Evolutionary conservation across 2,329 filamentous ascomycete species (phyloP).

Genomic region (Neonectria neomacrospora): DNA sequence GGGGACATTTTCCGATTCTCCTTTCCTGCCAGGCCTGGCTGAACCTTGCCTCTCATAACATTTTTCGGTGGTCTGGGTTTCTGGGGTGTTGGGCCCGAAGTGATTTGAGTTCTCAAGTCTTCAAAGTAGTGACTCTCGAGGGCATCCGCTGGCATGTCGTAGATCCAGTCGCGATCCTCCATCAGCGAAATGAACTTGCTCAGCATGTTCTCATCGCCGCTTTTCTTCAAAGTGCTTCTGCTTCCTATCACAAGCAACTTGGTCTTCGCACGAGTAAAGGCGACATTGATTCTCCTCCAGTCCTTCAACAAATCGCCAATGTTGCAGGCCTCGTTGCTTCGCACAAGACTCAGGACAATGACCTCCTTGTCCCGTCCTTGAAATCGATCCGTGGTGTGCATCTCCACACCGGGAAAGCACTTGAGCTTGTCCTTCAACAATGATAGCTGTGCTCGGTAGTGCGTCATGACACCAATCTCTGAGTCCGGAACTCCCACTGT

Average conservation of each 20-base stretch:
- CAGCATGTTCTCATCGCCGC: conserved; percentile 80
- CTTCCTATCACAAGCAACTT: conserved; percentile 92
- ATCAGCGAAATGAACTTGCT: conserved; percentile 81
- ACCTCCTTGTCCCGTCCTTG: conserved; percentile 97
- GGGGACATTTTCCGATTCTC: conserved; percentile 62
- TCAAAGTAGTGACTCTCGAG: conserved; percentile 76
- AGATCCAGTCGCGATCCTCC: conserved; percentile 81
- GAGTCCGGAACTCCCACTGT: conserved; percentile 76
- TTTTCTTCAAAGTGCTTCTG: conserved; percentile 78
- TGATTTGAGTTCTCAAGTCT: conserved; percentile 63
- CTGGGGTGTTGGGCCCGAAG: conserved; percentile 45
- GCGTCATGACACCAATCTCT: conserved; percentile 94
- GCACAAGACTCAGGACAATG: conserved; percentile 85
- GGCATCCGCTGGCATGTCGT: conserved; percentile 74
- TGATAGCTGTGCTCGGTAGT: conserved; percentile 92
- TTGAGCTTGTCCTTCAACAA: conserved; percentile 80
- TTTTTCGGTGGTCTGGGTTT: conserved; percentile 47
- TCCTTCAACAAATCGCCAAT: conserved; percentile 95
- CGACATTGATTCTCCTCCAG: conserved; percentile 94
- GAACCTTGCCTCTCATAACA: conserved; percentile 29
- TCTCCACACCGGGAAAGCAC: conserved; percentile 75
- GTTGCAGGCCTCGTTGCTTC: conserved; percentile 81
- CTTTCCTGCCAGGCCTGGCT: conserved; percentile 47
- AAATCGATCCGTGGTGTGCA: conserved; percentile 97
- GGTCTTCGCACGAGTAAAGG: conserved; percentile 90